phyloP scores from a whole-genome alignment of 345 rosid genomes.

The Corchorus olitorius region DNA sequence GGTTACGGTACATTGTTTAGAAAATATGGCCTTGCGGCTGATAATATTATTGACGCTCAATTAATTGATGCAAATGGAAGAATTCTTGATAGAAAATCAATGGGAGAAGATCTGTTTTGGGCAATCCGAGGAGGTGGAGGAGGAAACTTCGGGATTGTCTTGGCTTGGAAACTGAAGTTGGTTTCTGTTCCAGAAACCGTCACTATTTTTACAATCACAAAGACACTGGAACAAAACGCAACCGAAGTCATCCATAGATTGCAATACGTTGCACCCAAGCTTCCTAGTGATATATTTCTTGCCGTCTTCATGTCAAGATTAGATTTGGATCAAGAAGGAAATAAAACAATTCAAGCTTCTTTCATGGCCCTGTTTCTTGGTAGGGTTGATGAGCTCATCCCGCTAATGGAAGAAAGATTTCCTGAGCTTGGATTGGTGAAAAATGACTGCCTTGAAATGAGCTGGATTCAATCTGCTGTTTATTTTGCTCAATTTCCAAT shows the following conservation, averaged over 20 bases:
- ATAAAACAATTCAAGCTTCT: background rate
- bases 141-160: background rate
- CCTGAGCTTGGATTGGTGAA: background rate
- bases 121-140: conserved; percentile 20
- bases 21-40: conserved; percentile 18
- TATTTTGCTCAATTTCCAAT: background rate
- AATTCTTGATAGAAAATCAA: conserved; percentile 12
- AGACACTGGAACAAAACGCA: background rate
- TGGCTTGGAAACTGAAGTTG: conserved; percentile 5
- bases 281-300: too few relatives aligned
- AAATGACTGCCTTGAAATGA: conserved; percentile 3
- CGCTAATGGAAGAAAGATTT: background rate
- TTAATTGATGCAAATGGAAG: conserved; percentile 9
- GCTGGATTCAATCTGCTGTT: background rate
- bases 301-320: background rate
- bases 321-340: background rate
- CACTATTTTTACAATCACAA: background rate
- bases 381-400: background rate
- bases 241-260: background rate
- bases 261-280: background rate
- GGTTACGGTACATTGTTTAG: background rate
- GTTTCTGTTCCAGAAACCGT: background rate
- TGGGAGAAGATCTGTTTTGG: conserved; percentile 20
- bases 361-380: background rate
- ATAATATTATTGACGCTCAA: conserved; percentile 8